A percentile compares a stretch with the other conserved stretches of the same genome.
Conservation (phyloP, 352 stramenopile species). For the Phytophthora nicotianae region DNA sequence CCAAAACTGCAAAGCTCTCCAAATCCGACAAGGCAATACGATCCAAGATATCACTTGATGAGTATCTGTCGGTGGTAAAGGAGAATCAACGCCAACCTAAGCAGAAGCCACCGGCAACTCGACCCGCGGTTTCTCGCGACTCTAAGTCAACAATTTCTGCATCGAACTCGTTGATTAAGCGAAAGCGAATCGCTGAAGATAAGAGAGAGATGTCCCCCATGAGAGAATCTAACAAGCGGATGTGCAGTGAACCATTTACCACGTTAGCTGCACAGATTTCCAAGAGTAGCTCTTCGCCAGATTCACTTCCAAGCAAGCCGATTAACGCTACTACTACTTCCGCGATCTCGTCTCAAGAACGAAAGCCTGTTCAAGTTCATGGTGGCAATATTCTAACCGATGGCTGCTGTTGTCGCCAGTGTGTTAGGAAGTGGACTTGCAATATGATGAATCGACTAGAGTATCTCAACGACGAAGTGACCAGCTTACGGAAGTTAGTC, state of each 20-base stretch:
- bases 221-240: slow-evolving; percentile 6
- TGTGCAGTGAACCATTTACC: slow-evolving; percentile 4
- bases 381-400: slow-evolving; percentile 17
- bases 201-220: slow-evolving; percentile 7
- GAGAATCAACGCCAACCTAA: not conserved
- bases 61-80: slow-evolving; percentile 6
- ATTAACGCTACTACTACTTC: not conserved
- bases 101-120: slow-evolving; percentile 2
- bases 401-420: slow-evolving; percentile 19
- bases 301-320: not conserved
- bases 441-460: slow-evolving; percentile 15
- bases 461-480: slow-evolving; percentile 13
- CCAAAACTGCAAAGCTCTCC: slow-evolving; percentile 7
- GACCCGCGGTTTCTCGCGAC: not conserved
- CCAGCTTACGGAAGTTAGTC: slow-evolving; percentile 4
- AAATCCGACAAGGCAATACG: not conserved
- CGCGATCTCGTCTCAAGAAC: not conserved
- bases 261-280: not conserved
- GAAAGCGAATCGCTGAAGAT: slow-evolving; percentile 1
- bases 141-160: not conserved
- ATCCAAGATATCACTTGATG: slow-evolving; percentile 1
- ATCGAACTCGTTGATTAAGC: slow-evolving; percentile 4
- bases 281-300: not conserved
- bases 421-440: slow-evolving; percentile 16
- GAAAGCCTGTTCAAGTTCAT: not conserved